A percentile compares a stretch with the other conserved stretches of the same genome.
These are phyloP conservation scores for Cyamopsis tetragonoloba DNA, from an alignment of 306 rosid species.

Conservation along the genomic window DNA sequence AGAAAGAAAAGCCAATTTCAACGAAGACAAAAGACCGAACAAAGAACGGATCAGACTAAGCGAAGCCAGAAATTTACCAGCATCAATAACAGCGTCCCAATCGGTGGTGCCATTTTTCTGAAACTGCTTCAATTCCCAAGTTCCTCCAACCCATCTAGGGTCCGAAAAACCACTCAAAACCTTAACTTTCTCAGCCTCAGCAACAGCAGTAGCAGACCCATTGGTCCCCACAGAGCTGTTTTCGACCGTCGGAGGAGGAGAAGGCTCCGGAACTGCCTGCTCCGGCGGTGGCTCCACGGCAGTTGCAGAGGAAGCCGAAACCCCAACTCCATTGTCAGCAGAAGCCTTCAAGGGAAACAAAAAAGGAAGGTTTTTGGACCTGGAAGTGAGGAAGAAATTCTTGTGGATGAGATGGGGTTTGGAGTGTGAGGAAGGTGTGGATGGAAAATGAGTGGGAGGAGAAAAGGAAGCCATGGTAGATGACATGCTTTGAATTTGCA, in stretches of 20 bases:
- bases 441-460: slow-evolving; percentile 47
- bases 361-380: slow-evolving; percentile 32
- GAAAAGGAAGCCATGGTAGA: slow-evolving; percentile 76
- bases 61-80: slow-evolving; percentile 50
- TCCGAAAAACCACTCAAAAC: slow-evolving; percentile 44
- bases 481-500: slow-evolving; percentile 29
- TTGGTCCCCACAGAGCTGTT: slow-evolving; percentile 41
- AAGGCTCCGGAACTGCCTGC: slow-evolving; percentile 24
- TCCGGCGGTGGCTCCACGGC: slow-evolving; percentile 30
- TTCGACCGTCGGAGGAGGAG: neutral
- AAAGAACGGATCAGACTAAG: neutral
- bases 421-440: slow-evolving; percentile 41
- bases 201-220: slow-evolving; percentile 43
- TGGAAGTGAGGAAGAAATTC: slow-evolving; percentile 29
- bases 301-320: slow-evolving; percentile 34
- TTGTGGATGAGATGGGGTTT: slow-evolving; percentile 33
- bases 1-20: neutral
- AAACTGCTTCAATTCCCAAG: slow-evolving; percentile 97
- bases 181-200: slow-evolving; percentile 28
- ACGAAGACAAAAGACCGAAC: neutral
- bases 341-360: slow-evolving; percentile 37
- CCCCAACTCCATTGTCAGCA: slow-evolving; percentile 52
- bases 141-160: slow-evolving; percentile 75
- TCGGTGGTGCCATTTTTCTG: slow-evolving; percentile 66
- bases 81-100: slow-evolving; percentile 98